Percentiles rank a stretch among this genome's conserved stretches.
Evolutionary conservation across 345 rosid species (phyloP).

Genomic region (Populus nigra): DNA sequence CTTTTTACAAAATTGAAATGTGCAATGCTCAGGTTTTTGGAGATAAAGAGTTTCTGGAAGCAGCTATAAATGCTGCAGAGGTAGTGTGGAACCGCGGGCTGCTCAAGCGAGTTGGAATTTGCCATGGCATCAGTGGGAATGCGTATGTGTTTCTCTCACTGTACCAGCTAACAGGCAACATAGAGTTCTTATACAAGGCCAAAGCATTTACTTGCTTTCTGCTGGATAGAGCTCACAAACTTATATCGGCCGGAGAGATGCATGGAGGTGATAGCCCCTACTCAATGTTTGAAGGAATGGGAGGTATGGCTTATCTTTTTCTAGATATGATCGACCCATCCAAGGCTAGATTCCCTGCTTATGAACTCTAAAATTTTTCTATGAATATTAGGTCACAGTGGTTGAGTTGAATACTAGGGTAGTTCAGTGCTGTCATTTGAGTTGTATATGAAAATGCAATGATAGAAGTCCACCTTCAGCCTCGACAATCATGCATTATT

Average conservation of each 20-base stretch:
- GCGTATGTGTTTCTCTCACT: constrained; percentile 22
- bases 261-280: constrained; percentile 33
- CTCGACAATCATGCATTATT: too few relatives aligned
- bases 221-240: constrained; percentile 29
- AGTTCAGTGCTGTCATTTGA: background rate
- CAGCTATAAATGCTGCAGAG: constrained; percentile 26
- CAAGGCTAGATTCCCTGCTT: constrained; percentile 27
- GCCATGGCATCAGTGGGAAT: constrained; percentile 31
- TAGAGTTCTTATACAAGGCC: constrained; percentile 23
- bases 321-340: constrained; percentile 23
- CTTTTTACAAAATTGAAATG: background rate
- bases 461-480: too few relatives aligned
- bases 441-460: constrained; percentile 1
- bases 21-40: constrained; percentile 18
- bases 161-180: constrained; percentile 25
- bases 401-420: background rate
- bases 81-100: constrained; percentile 29
- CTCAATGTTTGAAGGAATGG: constrained; percentile 30
- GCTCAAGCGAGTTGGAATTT: constrained; percentile 30
- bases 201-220: constrained; percentile 30
- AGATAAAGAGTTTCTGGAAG: constrained; percentile 20
- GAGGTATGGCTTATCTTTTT: constrained; percentile 27
- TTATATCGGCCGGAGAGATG: constrained; percentile 26
- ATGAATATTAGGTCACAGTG: background rate
- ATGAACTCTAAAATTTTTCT: constrained; percentile 22